These are phyloP conservation scores for Ophiostoma sp. DNA, from an alignment of 2,329 filamentous ascomycete species.

Conservation along the genomic window DNA sequence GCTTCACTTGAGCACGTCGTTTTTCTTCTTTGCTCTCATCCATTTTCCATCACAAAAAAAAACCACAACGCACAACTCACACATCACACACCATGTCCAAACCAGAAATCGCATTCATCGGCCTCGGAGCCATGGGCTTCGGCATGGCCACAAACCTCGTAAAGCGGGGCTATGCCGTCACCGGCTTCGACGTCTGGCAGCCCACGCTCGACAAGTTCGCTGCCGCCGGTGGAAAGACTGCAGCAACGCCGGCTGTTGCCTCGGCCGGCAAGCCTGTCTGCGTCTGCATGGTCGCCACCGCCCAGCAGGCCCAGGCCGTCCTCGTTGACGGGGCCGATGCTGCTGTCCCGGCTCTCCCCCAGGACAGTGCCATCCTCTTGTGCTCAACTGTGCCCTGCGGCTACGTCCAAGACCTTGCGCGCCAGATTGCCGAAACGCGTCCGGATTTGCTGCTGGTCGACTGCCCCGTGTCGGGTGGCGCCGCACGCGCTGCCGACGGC, in stretches of 20 bases:
- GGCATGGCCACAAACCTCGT: slow-evolving; percentile 74
- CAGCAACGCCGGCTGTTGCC: slow-evolving; percentile 56
- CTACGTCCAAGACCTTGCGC: slow-evolving; percentile 57
- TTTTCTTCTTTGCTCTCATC: background rate
- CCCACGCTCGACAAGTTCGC: slow-evolving; percentile 62
- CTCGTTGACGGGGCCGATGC: slow-evolving; percentile 56
- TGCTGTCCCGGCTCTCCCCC: slow-evolving; percentile 46
- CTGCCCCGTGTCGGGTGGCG: slow-evolving; percentile 67
- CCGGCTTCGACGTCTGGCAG: slow-evolving; percentile 65
- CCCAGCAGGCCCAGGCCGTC: slow-evolving; percentile 61
- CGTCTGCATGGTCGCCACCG: slow-evolving; percentile 71
- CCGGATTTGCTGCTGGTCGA: slow-evolving; percentile 64
- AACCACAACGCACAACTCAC: background rate
- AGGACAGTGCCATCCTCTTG: slow-evolving; percentile 57
- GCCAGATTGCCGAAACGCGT: slow-evolving; percentile 50
- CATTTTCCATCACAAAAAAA: background rate
- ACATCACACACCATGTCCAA: slow-evolving; percentile 33
- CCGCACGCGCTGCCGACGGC: slow-evolving; percentile 61
- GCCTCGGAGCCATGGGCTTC: slow-evolving; percentile 76
- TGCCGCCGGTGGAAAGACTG: slow-evolving; percentile 55
- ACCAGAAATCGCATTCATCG: slow-evolving; percentile 57
- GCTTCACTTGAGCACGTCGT: background rate
- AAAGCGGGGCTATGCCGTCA: slow-evolving; percentile 60
- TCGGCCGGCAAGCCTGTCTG: slow-evolving; percentile 56
- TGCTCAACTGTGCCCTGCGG: slow-evolving; percentile 66